Evolutionary conservation across 176 grass and related monocot genomes (phyloP), one percentile per base, ranked within the genome.

Genomic region (Puya raimondii): DNA sequence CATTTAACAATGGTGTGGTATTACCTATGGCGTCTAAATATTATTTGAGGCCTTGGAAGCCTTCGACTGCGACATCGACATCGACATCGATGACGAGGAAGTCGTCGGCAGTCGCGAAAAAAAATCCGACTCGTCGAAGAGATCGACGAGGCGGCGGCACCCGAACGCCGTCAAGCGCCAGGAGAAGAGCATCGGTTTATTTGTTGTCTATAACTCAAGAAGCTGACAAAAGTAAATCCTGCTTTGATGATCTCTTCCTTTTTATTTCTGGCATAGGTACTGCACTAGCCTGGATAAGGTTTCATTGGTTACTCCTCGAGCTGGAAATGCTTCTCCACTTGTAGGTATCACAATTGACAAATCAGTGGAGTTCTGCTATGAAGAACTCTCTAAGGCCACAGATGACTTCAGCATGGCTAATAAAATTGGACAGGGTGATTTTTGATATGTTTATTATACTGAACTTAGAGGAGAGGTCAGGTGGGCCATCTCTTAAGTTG

Each of bases 391-490:
- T 29, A 88, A 74, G 50, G 94, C 84, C 29, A 99, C 94, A 73
- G 75, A 90, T 76, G 87, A 88, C 49, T 99, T 99, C 84, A 93
- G 82, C 66, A 74, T 99, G 56, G 81, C 80, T 77, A 85, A 99
- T 79, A 99, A 99, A 80, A 99, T 99, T 2, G 94, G 94, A 51
- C 86, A 92, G 78, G 94, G 94, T 73, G 94, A 89, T 75, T 99
- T 76, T 53, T 77, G 83, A 49, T 16, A 63, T 71, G 83, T 85
- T 72, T 85, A 85, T 61, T 85, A 23, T 23, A 23, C 1, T 23
- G 23, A 23, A 23, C 23, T 23, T 1, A 23, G 23, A 23, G 23
- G 23, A 23, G 23, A 23, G 23, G 23, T 23, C 23, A 23, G 0
- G 23, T 23, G 23, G 23, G 1, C 23, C 23, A 1, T 23, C 23